phyloP scores from a whole-genome alignment of 768 basidiomycete genomes.

The Pleurotus giganteus region DNA sequence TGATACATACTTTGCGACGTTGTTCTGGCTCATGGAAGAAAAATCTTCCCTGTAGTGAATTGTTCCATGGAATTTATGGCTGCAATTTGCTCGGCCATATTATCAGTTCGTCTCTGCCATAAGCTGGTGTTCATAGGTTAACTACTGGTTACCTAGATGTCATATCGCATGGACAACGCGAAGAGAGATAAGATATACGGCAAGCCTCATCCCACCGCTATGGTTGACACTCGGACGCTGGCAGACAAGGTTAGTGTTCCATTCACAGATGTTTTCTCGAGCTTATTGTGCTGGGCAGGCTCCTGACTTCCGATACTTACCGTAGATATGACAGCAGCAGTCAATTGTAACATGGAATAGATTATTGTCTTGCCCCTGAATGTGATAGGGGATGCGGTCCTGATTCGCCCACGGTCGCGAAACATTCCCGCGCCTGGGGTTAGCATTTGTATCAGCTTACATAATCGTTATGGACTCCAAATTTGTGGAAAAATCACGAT shows the following conservation, averaged over 20 bases:
- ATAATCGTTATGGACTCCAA: slow-evolving; percentile 7
- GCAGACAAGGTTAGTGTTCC: slow-evolving; percentile 57
- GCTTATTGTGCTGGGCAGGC: slow-evolving; percentile 35
- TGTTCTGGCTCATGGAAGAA: neutral
- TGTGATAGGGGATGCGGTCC: no score
- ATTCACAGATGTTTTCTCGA: neutral
- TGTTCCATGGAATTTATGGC: slow-evolving; percentile 55
- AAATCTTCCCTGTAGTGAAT: slow-evolving; percentile 28
- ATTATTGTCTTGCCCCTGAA: no score
- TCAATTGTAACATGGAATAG: no score
- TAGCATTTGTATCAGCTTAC: neutral
- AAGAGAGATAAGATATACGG: slow-evolving; percentile 54
- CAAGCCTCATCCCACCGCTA: slow-evolving; percentile 39
- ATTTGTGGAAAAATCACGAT: slow-evolving; percentile 4
- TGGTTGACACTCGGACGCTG: slow-evolving; percentile 59
- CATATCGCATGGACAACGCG: slow-evolving; percentile 62
- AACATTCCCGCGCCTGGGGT: no score
- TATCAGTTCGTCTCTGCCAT: slow-evolving; percentile 38
- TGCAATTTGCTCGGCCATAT: slow-evolving; percentile 46
- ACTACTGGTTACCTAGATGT: slow-evolving; percentile 37
- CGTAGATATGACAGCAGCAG: slow-evolving; percentile 14
- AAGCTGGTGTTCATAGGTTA: neutral
- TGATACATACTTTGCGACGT: neutral
- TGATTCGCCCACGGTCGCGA: no score
- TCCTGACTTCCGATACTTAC: slow-evolving; percentile 59